These are phyloP conservation scores for Bolboschoenoplectus hybrid DNA, from an alignment of 202 grass and related monocot genomes.

Conservation along the genomic window DNA sequence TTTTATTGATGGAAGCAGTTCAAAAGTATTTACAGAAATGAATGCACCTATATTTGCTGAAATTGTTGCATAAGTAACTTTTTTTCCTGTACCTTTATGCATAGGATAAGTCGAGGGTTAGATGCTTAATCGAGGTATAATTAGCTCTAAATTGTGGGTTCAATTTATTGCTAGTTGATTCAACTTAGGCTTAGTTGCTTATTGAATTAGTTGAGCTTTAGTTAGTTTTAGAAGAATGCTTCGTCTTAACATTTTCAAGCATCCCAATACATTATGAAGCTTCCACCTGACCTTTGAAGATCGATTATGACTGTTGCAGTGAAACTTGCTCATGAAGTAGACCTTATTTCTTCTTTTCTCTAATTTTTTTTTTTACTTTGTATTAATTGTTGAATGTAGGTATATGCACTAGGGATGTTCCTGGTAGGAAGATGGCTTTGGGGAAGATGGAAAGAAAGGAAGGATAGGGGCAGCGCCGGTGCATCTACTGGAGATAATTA, in stretches of 20 bases:
- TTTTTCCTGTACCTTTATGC: background rate
- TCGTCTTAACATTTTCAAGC: background rate
- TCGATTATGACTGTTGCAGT: background rate
- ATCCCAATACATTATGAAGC: background rate
- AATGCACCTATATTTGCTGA: background rate
- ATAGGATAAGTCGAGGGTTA: background rate
- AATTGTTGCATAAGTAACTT: background rate
- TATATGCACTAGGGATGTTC: slow-evolving; percentile 79
- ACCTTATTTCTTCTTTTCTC: background rate
- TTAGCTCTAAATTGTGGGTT: background rate
- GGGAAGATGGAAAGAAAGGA: slow-evolving; percentile 70
- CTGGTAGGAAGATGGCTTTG: slow-evolving; percentile 69
- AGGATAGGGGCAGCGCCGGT: slow-evolving; percentile 47
- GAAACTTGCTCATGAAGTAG: background rate
- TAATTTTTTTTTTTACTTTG: background rate
- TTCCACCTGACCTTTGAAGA: background rate
- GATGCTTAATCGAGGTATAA: background rate
- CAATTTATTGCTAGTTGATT: background rate
- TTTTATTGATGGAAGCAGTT: background rate
- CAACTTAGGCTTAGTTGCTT: background rate
- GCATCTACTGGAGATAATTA: slow-evolving; percentile 17
- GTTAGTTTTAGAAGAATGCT: background rate
- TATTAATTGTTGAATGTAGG: slow-evolving; percentile 41
- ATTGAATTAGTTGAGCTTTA: background rate
- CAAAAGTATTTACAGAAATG: background rate